Base-by-base conservation (phyloP, 2,329 filamentous ascomycete genomes). In the Parastagonospora avenae region DNA sequence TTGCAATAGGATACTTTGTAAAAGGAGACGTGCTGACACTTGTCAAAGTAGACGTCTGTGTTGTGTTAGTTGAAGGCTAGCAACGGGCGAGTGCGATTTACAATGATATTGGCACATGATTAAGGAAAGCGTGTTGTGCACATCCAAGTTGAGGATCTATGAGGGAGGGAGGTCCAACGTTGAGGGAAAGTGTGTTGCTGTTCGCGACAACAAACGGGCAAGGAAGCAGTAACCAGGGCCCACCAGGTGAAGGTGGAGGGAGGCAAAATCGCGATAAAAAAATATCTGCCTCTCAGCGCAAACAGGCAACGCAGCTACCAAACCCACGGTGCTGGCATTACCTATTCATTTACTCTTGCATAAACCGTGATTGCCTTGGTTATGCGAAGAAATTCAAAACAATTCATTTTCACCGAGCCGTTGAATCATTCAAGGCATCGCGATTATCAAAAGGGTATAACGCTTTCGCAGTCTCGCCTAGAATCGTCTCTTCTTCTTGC, bases 401-500 rank as follows among this genome's bases (percentile, higher is more conserved):
- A 24, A 5, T 24, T 3, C 19, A 24, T 24, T 24, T 24, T 3
- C 19, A 24, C 19, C 5, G 19, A 5, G 5, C 3, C 19, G 19
- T 24, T 24, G 19, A 24, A 24, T 24, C 5, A 24, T 24, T 24
- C 19, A 24, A 24, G 5, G 19, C 19, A 24, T 3, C 3, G 5
- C 3, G 5, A 24, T 24, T 24, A 24, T 24, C 19, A 24, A 24
- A 24, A 24, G 19, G 19, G 19, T 24, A 24, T 24, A 24, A 24
- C 5, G 19, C 5, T 5, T 24, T 5, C 19, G 19, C 19, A 24
- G 5, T 24, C 3, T 24, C 19, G 15, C 4, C 50, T 59, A 73
- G 27, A 73, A 73, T 2, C 68, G 56, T 45, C 65, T 71, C 56
- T 72, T 73, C 55, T 67, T 70, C 53, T 70, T 73, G 9, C 52